Conservation (phyloP, 768 basidiomycete species). For the Multifurca ochricompacta region DNA sequence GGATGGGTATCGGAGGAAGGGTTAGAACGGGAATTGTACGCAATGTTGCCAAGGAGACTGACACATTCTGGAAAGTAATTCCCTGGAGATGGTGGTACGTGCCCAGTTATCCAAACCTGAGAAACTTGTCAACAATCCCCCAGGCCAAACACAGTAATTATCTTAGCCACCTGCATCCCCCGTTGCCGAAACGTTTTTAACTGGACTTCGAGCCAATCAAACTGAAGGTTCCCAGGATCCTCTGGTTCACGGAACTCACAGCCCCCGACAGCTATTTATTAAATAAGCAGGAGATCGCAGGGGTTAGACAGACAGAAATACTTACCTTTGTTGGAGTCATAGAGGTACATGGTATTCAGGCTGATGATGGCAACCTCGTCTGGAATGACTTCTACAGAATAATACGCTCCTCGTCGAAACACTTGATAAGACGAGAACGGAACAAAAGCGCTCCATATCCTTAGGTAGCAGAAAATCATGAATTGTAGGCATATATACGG, state of each 20-base stretch:
- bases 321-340: constrained; percentile 79
- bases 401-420: constrained; percentile 87
- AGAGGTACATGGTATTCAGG: constrained; percentile 88
- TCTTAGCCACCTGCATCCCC: constrained; percentile 55
- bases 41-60: constrained; percentile 28
- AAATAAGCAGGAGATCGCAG: background rate
- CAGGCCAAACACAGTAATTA: background rate
- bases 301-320: background rate
- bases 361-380: constrained; percentile 70
- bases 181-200: constrained; percentile 56
- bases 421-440: constrained; percentile 72
- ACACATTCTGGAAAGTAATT: constrained; percentile 86
- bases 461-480: constrained; percentile 22
- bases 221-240: constrained; percentile 83
- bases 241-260: constrained; percentile 52
- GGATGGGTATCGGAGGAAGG: constrained; percentile 3
- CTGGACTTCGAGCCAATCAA: constrained; percentile 89
- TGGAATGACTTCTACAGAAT: constrained; percentile 69
- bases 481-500: background rate
- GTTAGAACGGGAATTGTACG: constrained; percentile 12
- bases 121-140: constrained; percentile 13
- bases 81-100: constrained; percentile 75
- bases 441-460: constrained; percentile 78
- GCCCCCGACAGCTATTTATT: constrained; percentile 60
- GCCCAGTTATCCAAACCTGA: constrained; percentile 56